Base-by-base conservation (phyloP, 2,329 filamentous ascomycete genomes). In the Colletotrichum lentis region DNA sequence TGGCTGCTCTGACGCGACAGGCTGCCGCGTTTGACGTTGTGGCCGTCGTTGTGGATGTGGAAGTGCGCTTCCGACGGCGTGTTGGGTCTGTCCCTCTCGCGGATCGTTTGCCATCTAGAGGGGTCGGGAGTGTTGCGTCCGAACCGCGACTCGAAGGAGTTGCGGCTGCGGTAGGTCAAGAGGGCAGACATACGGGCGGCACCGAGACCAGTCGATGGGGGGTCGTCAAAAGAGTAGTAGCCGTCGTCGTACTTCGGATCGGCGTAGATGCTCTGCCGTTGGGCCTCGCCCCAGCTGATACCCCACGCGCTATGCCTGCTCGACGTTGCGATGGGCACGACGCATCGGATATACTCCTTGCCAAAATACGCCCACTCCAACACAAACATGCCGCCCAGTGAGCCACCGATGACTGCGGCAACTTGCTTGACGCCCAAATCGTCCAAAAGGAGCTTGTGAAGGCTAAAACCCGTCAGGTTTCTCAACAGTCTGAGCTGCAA, bases 161-260 rank as follows among this genome's bases (percentile, higher is more conserved):
- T 95, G 59, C 96, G 92, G 77, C 94, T 97, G 73, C 96, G 90
- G 80, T 99, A 99, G 7, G 96, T 99, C 73, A 99, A 84, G 44
- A 99, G 87, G 1, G 96, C 96, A 65, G 94, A 93, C 96, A 99
- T 99, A 74, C 96, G 93, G 31, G 96, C 96, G 8, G 96, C 96
- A 14, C 94, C 94, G 2, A 99, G 86, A 0, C 96, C 96, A 0
- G 94, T 91, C 0, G 89, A 84, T 0, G 96, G 96, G 41, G 94
- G 94, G 73, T 98, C 93, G 39, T 91, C 86, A 74, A 96, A 96
- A 1, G 88, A 75, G 77, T 98, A 99, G 80, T 97, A 98, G 52
- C 96, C 96, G 75, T 98, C 94, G 70, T 97, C 94, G 78, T 99
- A 99, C 82, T 97, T 98, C 39, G 96, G 96, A 77, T 99, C 96